Base-by-base conservation (phyloP, 805 yeast genomes). In the Candida ascalaphidarum region DNA sequence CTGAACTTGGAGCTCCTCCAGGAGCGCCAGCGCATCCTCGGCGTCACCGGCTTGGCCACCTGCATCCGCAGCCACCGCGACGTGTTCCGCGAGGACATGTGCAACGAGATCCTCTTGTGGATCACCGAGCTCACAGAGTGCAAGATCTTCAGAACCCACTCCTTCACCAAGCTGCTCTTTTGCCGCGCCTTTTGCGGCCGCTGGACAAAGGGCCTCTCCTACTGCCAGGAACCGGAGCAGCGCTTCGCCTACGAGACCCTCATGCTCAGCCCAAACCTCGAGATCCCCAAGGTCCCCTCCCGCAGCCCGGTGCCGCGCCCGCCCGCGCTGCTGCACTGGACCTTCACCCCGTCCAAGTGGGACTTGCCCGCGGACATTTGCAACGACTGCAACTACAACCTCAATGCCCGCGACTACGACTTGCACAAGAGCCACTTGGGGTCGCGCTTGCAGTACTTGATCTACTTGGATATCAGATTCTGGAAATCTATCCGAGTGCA, bases 51-150 rank as follows among this genome's bases (percentile, higher is more conserved):
- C 0, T 57, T 82, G 12, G 69, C 78, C 2, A 67, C 79, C 1
- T 69, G 82, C 26, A 76, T 85, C 11, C 57, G 84, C 31, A 71
- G 77, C 29, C 62, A 73, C 11, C 58, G 86, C 32, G 94, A 84
- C 44, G 57, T 71, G 5, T 79, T 82, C 45, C 60, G 92, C 29
- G 95, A 85, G 45, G 88, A 81, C 32, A 76, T 81, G 82, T 77
- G 81, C 39, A 77, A 71, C 23, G 85, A 78, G 35, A 73, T 84
- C 12, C 47, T 81, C 5, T 41, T 48, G n/a, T 81, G 92, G 86
- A 46, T 84, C 4, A 49, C 56, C 16, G 79, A 74, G 22, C 50
- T 85, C 16, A 59, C 79, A 0, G 65, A 63, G 25, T 66, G 80
- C 8, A 65, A 71, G 21, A 40, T 78, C 4, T 65, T 66, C 33